phyloP scores from a whole-genome alignment of 495 filamentous ascomycete genomes.

The Aspergillus olivimuriae region DNA sequence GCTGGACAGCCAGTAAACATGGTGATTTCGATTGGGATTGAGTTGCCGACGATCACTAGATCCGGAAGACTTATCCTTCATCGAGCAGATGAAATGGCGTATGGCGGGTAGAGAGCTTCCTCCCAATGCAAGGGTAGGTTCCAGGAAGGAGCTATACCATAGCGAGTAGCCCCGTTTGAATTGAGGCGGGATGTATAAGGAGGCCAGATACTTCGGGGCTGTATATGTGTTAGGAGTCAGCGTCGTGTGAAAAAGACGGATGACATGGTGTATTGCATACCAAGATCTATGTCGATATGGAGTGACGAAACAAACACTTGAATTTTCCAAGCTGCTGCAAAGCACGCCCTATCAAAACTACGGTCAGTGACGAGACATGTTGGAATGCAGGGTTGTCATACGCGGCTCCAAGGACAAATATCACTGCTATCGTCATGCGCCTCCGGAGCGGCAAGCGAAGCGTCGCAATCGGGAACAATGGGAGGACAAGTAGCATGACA shows the following conservation, averaged over 20 bases:
- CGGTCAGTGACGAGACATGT: neutral
- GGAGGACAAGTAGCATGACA: neutral
- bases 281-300: too few relatives aligned
- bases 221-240: too few relatives aligned
- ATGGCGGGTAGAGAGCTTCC: constrained; percentile 2
- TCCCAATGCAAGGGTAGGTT: neutral
- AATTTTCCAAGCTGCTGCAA: constrained; percentile 1
- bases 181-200: neutral
- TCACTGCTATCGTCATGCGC: neutral
- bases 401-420: neutral
- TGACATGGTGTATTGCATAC: too few relatives aligned
- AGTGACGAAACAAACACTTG: neutral
- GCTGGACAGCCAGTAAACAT: too few relatives aligned
- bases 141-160: neutral
- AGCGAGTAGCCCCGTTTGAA: neutral
- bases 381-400: neutral
- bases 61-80: neutral
- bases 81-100: neutral
- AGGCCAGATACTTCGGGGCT: neutral
- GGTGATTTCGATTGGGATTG: too few relatives aligned
- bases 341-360: neutral
- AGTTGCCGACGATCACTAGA: too few relatives aligned
- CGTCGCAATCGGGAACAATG: neutral
- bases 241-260: too few relatives aligned
- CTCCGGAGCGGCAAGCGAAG: neutral